Evolutionary conservation across 805 yeast genomes (phyloP), one percentile per base, ranked within the genome.

Genomic region (Diddensiella transvaalensis): DNA sequence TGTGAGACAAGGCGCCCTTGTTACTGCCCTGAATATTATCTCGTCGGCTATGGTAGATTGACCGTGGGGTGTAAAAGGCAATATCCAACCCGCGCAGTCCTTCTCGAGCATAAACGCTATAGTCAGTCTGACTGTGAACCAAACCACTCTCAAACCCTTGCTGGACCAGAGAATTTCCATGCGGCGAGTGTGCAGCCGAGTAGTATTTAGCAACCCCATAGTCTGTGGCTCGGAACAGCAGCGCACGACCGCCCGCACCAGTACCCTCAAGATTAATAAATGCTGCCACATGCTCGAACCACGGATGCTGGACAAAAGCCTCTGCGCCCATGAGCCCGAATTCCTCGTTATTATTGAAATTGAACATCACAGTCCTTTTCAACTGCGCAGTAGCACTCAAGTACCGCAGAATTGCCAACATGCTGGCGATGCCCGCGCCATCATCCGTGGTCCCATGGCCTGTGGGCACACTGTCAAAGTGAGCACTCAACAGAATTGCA

Each of bases 381-480:
- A 96, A 95, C 53, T 76, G 83, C 8, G 64, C 51, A 1, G 64
- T 60, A 1, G 66, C 55, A 18, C 42, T 48, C 55, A 70, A 77
- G 57, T 78, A 67, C 36, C 79, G 74, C 50, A 89, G 67, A 2
- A 86, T 69, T 1, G 89, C 95, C 42, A 89, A 67, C 74, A 89
- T 70, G 6, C 93, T 76, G 1, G 89, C 95, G 51, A 87, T 74
- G 5, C 96, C 96, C 70, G 82, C 81, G 1, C 96, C 96, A 61
- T 88, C 96, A 63, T 90, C 97, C 1, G 96, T 90, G 1, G 93
- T 80, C 24, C 97, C 97, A 57, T 71, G 80, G 3, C 88, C 81
- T 2, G 95, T 79, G 18, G 96, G 95, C 4, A 89, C 96, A 4
- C 91, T 80, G 67, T 89, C 97, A 59, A 71, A 90, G 68, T 90